Conservation (phyloP, 176 grass and related monocot genomes). For the Guadua angustifolia region DNA sequence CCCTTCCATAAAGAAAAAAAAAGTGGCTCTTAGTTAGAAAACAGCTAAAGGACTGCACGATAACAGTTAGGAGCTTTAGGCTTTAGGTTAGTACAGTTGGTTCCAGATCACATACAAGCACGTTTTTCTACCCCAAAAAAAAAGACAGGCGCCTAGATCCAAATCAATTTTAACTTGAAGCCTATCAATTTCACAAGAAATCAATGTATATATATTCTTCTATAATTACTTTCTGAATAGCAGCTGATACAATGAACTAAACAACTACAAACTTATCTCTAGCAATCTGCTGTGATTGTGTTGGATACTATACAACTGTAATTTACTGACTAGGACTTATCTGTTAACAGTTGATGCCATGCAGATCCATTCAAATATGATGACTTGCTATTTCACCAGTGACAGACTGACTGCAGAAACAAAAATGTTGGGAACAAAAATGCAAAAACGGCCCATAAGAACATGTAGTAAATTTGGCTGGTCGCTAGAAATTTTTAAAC, state of each 20-base stretch:
- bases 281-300: too few species aligned
- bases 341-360: not conserved
- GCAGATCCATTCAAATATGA: not conserved
- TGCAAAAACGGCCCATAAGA: not conserved
- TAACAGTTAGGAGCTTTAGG: conserved; percentile 20
- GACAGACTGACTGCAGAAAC: not conserved
- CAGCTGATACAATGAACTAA: too few species aligned
- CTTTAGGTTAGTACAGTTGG: conserved; percentile 37
- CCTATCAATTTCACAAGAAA: too few species aligned
- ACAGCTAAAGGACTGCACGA: conserved; percentile 34
- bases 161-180: too few species aligned
- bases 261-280: too few species aligned
- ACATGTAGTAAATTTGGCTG: not conserved
- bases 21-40: conserved; percentile 11
- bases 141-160: too few species aligned
- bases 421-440: not conserved
- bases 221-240: too few species aligned
- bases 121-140: too few species aligned
- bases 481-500: not conserved
- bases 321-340: too few species aligned
- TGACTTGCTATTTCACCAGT: not conserved
- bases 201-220: too few species aligned
- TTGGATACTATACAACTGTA: too few species aligned
- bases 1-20: conserved; percentile 26
- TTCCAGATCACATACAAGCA: not conserved